These are phyloP conservation scores for Talaromyces sp. DNA, from an alignment of 2,329 filamentous ascomycete genomes.

Conservation along the genomic window DNA sequence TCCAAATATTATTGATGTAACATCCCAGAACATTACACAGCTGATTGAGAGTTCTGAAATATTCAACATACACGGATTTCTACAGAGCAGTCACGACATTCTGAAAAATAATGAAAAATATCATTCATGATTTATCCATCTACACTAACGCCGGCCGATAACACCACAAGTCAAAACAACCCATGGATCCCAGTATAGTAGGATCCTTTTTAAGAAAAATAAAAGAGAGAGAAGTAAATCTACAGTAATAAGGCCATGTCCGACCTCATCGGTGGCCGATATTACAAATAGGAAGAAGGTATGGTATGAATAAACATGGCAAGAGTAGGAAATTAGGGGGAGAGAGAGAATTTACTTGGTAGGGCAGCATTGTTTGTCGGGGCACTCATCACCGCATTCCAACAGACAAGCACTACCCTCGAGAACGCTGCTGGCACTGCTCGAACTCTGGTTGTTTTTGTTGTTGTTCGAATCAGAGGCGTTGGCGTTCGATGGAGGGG, in stretches of 20 bases:
- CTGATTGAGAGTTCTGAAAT: too few species aligned
- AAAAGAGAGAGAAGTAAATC: neutral
- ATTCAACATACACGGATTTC: too few species aligned
- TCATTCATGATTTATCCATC: neutral
- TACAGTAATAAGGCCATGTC: neutral
- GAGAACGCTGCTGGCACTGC: constrained; percentile 32
- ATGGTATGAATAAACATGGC: neutral
- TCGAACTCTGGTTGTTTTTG: constrained; percentile 16
- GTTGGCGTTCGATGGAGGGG: constrained; percentile 18
- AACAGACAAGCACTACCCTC: constrained; percentile 41
- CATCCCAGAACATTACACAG: too few species aligned
- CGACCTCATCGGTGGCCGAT: neutral
- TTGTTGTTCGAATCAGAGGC: neutral
- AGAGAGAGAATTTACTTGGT: constrained; percentile 20
- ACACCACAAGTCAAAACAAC: neutral
- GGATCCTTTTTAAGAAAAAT: neutral
- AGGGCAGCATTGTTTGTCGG: constrained; percentile 39
- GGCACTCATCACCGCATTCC: constrained; percentile 45
- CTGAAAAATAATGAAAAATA: neutral
- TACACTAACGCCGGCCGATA: neutral
- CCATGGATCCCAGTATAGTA: neutral
- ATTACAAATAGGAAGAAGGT: neutral
- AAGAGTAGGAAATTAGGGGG: neutral
- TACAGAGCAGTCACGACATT: too few species aligned
- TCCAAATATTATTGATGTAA: too few species aligned